Conservation (phyloP, 2,329 filamentous ascomycete genomes). For the Emergomyces pasteurianus region DNA sequence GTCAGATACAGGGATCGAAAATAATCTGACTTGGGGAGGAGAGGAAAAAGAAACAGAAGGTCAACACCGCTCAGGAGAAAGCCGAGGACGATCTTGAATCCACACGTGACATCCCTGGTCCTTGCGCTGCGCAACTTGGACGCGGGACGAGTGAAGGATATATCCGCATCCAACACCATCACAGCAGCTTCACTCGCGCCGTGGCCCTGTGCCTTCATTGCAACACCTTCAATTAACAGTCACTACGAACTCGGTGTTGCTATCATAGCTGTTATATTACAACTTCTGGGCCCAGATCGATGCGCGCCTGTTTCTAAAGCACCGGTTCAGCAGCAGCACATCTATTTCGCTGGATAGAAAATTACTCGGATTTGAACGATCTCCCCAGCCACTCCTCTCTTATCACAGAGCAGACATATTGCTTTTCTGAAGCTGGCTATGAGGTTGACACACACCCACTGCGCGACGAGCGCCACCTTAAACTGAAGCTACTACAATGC, state of each 20-base stretch:
- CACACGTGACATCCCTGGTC: neutral
- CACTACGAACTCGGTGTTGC: neutral
- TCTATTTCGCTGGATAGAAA: neutral
- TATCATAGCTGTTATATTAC: neutral
- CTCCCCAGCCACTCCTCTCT: neutral
- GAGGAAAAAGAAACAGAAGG: neutral
- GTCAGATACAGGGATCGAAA: neutral
- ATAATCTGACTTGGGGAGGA: neutral
- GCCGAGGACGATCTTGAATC: neutral
- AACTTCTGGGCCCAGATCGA: neutral
- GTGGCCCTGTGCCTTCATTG: neutral
- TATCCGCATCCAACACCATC: neutral
- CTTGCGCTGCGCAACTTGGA: neutral
- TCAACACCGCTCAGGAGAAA: neutral
- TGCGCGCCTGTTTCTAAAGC: neutral
- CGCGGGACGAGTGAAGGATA: neutral
- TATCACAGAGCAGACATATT: neutral
- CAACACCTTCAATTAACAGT: neutral
- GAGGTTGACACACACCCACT: conserved; percentile 24
- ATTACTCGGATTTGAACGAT: neutral
- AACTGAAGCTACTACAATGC: conserved; percentile 28
- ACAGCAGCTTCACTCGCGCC: neutral
- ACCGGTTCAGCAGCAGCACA: neutral
- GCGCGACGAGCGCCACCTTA: conserved; percentile 28
- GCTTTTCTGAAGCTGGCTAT: conserved; percentile 20